A percentile compares a stretch with the other conserved stretches of the same genome.
phyloP scores from a whole-genome alignment of 805 yeast species.

The Candida odintsovae region DNA sequence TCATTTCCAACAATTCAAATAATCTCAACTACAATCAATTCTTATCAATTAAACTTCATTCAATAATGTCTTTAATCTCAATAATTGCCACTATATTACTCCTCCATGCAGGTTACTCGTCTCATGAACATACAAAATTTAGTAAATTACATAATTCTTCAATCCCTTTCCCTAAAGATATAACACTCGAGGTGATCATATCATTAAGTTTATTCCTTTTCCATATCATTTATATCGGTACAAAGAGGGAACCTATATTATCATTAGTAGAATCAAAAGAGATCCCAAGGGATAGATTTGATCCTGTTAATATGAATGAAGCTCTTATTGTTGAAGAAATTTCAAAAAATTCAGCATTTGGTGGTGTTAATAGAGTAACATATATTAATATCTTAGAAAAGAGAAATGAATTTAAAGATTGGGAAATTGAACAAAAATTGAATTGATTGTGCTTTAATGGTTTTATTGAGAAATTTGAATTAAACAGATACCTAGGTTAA shows the following conservation, averaged over 20 bases:
- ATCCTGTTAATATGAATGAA: background rate
- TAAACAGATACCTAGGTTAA: too few relatives aligned
- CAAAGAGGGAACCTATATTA: background rate
- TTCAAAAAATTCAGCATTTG: constrained; percentile 5
- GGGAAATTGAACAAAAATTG: constrained; percentile 1
- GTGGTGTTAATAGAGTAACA: constrained; percentile 2
- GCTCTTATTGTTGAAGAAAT: constrained; percentile 6
- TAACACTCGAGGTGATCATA: constrained; percentile 2
- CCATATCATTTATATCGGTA: constrained; percentile 2
- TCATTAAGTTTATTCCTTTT: constrained; percentile 1
- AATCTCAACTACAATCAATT: too few relatives aligned
- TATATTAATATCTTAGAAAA: constrained; percentile 6
- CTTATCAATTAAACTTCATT: too few relatives aligned
- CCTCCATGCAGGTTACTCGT: constrained; percentile 7
- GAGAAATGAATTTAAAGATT: constrained; percentile 5
- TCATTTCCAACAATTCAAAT: too few relatives aligned
- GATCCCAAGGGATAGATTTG: background rate
- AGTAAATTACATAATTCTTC: background rate
- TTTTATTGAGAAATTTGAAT: too few relatives aligned
- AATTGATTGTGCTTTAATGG: too few relatives aligned
- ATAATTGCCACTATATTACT: background rate
- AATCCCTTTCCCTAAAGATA: constrained; percentile 5
- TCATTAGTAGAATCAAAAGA: constrained; percentile 1
- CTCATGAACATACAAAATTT: constrained; percentile 5
- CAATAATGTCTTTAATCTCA: background rate